A percentile compares a stretch with the other conserved stretches of the same genome.
phyloP scores from a whole-genome alignment of 495 filamentous ascomycete species.

The Wilcoxina mikolae region DNA sequence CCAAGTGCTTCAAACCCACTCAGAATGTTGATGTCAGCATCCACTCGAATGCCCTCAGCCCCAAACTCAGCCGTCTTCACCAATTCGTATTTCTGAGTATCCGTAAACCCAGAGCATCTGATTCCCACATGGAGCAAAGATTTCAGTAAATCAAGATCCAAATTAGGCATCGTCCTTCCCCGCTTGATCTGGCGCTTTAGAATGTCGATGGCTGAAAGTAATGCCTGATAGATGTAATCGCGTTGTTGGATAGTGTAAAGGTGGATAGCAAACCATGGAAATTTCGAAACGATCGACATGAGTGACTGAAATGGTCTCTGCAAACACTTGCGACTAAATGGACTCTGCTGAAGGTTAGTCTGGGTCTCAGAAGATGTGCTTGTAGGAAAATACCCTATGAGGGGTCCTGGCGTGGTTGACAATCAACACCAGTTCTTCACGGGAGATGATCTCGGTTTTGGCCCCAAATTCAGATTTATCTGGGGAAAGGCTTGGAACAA shows the following conservation, averaged over 20 bases:
- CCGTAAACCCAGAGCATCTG: slow-evolving; percentile 26
- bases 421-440: slow-evolving; percentile 28
- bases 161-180: slow-evolving; percentile 26
- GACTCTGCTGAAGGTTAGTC: slow-evolving; percentile 18
- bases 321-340: slow-evolving; percentile 28
- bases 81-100: slow-evolving; percentile 26
- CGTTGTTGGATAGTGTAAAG: slow-evolving; percentile 27
- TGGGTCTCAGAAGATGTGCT: slow-evolving; percentile 3
- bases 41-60: slow-evolving; percentile 19
- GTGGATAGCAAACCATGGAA: slow-evolving; percentile 28
- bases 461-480: slow-evolving; percentile 15
- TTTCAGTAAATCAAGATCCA: slow-evolving; percentile 24
- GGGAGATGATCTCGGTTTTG: slow-evolving; percentile 21
- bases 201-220: slow-evolving; percentile 25
- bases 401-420: slow-evolving; percentile 29
- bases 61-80: slow-evolving; percentile 27
- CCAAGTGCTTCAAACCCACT: slow-evolving; percentile 25
- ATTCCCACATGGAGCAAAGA: slow-evolving; percentile 22
- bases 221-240: slow-evolving; percentile 26
- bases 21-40: slow-evolving; percentile 20
- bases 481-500: slow-evolving; percentile 19
- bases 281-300: slow-evolving; percentile 28
- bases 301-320: slow-evolving; percentile 28
- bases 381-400: slow-evolving; percentile 17
- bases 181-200: slow-evolving; percentile 29